These are phyloP conservation scores for Chalara sp. DNA, from an alignment of 2,329 filamentous ascomycete species.

Conservation along the genomic window DNA sequence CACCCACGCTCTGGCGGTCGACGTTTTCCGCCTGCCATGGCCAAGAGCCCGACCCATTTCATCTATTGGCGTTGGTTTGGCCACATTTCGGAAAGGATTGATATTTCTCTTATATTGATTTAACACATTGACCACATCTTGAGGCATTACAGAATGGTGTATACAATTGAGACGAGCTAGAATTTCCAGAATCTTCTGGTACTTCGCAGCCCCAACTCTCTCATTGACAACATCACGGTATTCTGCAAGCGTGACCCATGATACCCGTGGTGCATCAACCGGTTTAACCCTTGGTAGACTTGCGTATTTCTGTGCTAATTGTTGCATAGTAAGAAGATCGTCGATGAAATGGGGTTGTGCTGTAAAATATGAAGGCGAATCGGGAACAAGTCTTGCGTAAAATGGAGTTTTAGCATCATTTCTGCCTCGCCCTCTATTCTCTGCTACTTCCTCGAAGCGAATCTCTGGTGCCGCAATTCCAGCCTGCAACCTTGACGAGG, in stretches of 20 bases:
- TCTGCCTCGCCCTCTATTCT: not conserved
- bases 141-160: constrained; percentile 67
- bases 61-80: constrained; percentile 63
- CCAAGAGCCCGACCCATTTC: constrained; percentile 71
- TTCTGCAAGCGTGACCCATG: constrained; percentile 74
- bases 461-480: constrained; percentile 38
- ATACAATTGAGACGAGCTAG: constrained; percentile 81
- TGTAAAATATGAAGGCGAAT: constrained; percentile 92
- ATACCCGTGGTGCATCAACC: constrained; percentile 62
- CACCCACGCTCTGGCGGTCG: constrained; percentile 75
- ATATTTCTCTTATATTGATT: constrained; percentile 66
- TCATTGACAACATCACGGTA: constrained; percentile 69
- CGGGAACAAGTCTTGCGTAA: constrained; percentile 67
- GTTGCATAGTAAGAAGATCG: constrained; percentile 66
- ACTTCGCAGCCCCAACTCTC: constrained; percentile 68
- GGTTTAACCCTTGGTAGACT: constrained; percentile 63
- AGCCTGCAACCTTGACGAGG: constrained; percentile 21
- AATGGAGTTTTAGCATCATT: constrained; percentile 28
- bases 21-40: constrained; percentile 81
- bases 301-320: constrained; percentile 64
- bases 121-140: constrained; percentile 59
- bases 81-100: constrained; percentile 60
- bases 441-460: constrained; percentile 25
- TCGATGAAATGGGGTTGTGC: constrained; percentile 82
- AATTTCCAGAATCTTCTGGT: constrained; percentile 67